A percentile compares a stretch with the other conserved stretches of the same genome.
phyloP scores from a whole-genome alignment of 129 eudicot genomes.

The Chrysanthemum seticuspe region DNA sequence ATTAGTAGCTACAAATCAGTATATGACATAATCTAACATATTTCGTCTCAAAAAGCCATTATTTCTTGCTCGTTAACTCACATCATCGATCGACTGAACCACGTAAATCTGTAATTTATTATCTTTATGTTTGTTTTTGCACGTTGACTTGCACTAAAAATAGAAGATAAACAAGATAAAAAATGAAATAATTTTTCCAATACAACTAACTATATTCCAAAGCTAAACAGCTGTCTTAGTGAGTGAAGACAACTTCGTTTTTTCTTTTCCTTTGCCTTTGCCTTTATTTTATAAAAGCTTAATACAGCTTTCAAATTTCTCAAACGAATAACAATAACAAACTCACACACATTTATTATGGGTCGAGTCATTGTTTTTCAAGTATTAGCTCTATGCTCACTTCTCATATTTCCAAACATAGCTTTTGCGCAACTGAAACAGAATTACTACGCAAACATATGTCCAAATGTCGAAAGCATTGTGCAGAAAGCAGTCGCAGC shows the following conservation, averaged over 20 bases:
- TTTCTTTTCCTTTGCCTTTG: slow-evolving; percentile 13
- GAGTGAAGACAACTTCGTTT: slow-evolving; percentile 28
- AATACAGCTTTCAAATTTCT: neutral
- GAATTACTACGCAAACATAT: slow-evolving; percentile 61
- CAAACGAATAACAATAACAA: neutral
- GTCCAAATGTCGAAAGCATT: slow-evolving; percentile 75
- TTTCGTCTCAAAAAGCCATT: no score
- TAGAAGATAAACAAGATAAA: neutral
- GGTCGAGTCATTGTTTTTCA: slow-evolving; percentile 35
- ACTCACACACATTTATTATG: slow-evolving; percentile 28
- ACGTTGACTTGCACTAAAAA: neutral
- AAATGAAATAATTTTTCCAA: slow-evolving; percentile 8
- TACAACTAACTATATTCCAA: slow-evolving; percentile 18
- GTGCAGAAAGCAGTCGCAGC: slow-evolving; percentile 52
- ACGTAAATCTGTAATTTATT: neutral
- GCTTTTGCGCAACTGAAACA: slow-evolving; percentile 52
- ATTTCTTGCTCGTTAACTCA: no score
- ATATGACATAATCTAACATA: no score
- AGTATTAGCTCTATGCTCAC: slow-evolving; percentile 28
- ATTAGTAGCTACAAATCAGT: no score
- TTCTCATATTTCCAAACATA: slow-evolving; percentile 29
- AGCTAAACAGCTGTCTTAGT: slow-evolving; percentile 39
- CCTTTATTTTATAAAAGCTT: slow-evolving; percentile 26
- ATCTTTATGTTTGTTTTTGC: neutral
- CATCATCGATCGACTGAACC: no score